Conservation (phyloP, 2,329 filamentous ascomycete species). For the Colletotrichum cordylinicola region DNA sequence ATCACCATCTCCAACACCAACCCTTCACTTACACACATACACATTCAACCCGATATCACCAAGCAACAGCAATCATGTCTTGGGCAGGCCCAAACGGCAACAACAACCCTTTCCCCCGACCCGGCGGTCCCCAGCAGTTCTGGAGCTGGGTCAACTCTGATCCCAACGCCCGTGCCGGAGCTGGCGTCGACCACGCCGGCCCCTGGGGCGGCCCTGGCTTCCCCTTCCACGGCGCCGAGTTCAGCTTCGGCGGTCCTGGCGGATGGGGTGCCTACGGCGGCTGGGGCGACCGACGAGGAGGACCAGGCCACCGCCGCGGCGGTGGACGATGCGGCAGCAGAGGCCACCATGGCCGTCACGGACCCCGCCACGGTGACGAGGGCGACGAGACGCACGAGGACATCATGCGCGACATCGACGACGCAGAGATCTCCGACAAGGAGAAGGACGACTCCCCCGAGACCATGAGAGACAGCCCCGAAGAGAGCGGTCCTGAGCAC, state of each 20-base stretch:
- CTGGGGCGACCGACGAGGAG: slow-evolving; percentile 10
- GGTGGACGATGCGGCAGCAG: slow-evolving; percentile 4
- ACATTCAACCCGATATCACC: neutral
- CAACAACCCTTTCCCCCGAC: slow-evolving; percentile 6
- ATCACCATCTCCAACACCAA: neutral
- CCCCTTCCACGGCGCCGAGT: slow-evolving; percentile 33
- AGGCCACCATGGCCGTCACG: slow-evolving; percentile 15
- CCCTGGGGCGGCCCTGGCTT: slow-evolving; percentile 35
- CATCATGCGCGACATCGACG: slow-evolving; percentile 21
- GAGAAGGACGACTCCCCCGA: slow-evolving; percentile 42
- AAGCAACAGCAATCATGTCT: slow-evolving; percentile 17
- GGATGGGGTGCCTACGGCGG: slow-evolving; percentile 12
- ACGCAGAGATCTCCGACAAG: slow-evolving; percentile 29
- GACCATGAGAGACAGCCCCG: slow-evolving; percentile 34
- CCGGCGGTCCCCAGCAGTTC: slow-evolving; percentile 6
- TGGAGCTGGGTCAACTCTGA: slow-evolving; percentile 40
- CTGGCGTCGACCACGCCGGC: slow-evolving; percentile 42
- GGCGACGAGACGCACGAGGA: neutral
- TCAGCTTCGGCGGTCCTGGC: slow-evolving; percentile 10
- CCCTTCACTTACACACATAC: neutral
- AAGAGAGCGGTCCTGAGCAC: slow-evolving; percentile 37
- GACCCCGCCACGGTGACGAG: slow-evolving; percentile 22
- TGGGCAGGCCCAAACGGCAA: slow-evolving; percentile 20
- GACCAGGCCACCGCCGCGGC: neutral
- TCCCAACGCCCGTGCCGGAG: slow-evolving; percentile 33